These are phyloP conservation scores for Rhodofomes roseus DNA, from an alignment of 1,284 basidiomycete genomes.

Conservation along the genomic window DNA sequence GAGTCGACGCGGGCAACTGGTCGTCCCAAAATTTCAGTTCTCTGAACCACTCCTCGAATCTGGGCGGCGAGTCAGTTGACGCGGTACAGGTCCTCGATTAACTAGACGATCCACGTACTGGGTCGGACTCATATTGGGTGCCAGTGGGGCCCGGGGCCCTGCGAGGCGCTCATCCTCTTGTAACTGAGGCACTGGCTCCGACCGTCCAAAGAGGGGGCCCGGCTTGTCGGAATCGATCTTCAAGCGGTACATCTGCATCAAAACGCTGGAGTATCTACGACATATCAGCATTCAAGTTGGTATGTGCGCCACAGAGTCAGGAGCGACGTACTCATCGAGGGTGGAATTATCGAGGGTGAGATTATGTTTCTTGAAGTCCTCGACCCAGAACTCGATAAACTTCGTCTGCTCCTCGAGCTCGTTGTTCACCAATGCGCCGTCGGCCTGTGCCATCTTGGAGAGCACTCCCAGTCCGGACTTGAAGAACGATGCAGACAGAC, in stretches of 20 bases:
- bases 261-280: background rate
- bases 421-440: background rate
- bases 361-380: background rate
- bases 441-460: background rate
- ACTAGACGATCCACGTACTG: too few species aligned
- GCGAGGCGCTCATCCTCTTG: too few species aligned
- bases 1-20: too few species aligned
- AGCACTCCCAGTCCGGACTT: background rate
- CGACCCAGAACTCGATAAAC: background rate
- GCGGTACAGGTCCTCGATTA: too few species aligned
- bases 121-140: too few species aligned
- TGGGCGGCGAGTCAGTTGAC: too few species aligned
- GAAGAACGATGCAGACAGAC: background rate
- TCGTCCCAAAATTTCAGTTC: too few species aligned
- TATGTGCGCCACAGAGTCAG: background rate
- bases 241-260: background rate
- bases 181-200: too few species aligned
- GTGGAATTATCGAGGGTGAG: background rate
- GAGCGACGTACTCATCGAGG: background rate
- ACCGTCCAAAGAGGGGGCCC: too few species aligned
- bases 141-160: too few species aligned
- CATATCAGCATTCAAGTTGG: background rate
- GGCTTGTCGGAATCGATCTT: too few species aligned
- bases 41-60: too few species aligned
- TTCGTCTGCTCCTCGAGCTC: background rate